Base-by-base conservation (phyloP, 495 filamentous ascomycete species). In the Neurospora sp. region DNA sequence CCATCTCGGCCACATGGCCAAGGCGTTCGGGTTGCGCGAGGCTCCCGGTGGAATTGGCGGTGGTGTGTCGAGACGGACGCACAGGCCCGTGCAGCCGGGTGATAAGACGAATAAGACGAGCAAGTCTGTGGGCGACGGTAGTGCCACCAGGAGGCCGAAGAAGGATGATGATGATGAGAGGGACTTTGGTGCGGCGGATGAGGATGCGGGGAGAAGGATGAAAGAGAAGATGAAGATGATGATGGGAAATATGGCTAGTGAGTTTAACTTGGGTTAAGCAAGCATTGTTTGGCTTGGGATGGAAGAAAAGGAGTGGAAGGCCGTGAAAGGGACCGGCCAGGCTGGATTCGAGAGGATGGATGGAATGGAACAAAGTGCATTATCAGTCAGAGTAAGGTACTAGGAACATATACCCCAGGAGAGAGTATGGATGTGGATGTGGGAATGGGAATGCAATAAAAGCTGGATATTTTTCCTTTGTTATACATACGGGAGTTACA, bases 1-100 rank as follows among this genome's bases (percentile, higher is more conserved):
- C 71, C 96, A 99, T 81, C 83, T 97, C 7, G 96, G 96, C 2
- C 96, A 99, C 86, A 84, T 96, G 74, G 96, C 96, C 0, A 99
- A 99, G 85, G 90, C 90, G 45, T 99, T 97, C 79, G 96, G 88
- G 4, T 81, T 99, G 76, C 88, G 96, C 71, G 96, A 98, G 77
- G 89, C 91, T 54, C 96, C 96, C 0, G 92, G 93, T 3, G 91
- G 91, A 54, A 96, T 99, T 78, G 85, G 85, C 7, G 82, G 82
- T 38, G 84, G 85, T 15, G 79, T 82, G 2, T 77, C 82, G 2
- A 78, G 84, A 73, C 74, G 85, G 75, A 79, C 82, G 37, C 75
- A 80, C 70, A 79, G 74, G 77, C 62, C 77, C 75, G 73, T 74
- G 72, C 72, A 40, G 72, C 74, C 71, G 40, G 78, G 79, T 45